phyloP scores from a whole-genome alignment of 768 basidiomycete species.

The Calocera viscosa region DNA sequence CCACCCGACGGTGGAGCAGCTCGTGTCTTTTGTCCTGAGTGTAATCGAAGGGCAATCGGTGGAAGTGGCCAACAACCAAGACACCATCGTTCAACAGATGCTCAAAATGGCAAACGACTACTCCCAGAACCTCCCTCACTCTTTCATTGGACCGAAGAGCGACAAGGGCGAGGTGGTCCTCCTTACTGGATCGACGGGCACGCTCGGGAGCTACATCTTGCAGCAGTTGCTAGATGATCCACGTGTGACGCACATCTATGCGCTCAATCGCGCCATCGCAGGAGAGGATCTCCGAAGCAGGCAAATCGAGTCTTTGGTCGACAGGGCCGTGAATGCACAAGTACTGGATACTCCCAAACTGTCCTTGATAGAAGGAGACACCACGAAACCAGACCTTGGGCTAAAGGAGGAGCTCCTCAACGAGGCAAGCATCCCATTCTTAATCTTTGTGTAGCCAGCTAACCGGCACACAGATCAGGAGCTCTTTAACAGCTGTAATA shows the following conservation, averaged over 20 bases:
- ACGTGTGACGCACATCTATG: not conserved
- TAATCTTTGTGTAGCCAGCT: constrained; percentile 19
- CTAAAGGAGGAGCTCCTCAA: constrained; percentile 20
- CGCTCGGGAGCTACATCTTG: not conserved
- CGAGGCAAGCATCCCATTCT: constrained; percentile 18
- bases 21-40: not conserved
- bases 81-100: not conserved
- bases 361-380: not conserved
- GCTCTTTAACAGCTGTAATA: not conserved
- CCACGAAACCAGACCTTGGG: not conserved
- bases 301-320: not conserved
- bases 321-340: not conserved
- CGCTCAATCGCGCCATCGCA: not conserved
- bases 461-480: not conserved
- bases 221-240: not conserved
- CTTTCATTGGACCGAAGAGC: not conserved
- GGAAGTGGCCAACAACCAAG: not conserved
- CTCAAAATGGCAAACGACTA: not conserved
- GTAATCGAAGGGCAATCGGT: not conserved
- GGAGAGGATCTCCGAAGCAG: not conserved
- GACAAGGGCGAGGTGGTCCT: not conserved
- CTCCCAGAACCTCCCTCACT: not conserved
- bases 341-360: not conserved
- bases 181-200: constrained; percentile 1
- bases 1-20: not conserved